Conservation (phyloP, 2,329 filamentous ascomycete genomes). For the Periglandula ipomoeae region DNA sequence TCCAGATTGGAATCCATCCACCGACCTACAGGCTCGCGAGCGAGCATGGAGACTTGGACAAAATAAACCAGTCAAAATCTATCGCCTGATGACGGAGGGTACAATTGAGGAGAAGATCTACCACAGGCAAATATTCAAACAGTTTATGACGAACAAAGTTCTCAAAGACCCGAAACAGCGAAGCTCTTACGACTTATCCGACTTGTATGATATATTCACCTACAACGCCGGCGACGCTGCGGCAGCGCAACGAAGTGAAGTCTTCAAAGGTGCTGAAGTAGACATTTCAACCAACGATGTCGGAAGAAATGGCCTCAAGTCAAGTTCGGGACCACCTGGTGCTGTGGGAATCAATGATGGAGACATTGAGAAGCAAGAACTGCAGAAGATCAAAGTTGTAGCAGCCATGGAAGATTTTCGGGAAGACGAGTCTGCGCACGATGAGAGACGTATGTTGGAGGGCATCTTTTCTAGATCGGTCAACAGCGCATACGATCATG, state of each 20-base stretch:
- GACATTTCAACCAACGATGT: conserved; percentile 14
- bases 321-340: conserved; percentile 8
- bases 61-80: conserved; percentile 90
- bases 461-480: conserved; percentile 83
- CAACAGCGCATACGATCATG: conserved; percentile 87
- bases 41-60: conserved; percentile 93
- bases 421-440: conserved; percentile 39
- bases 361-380: conserved; percentile 29
- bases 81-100: conserved; percentile 93
- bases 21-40: conserved; percentile 89
- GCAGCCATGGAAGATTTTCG: conserved; percentile 57
- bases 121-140: conserved; percentile 96
- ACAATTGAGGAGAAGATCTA: conserved; percentile 99
- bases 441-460: conserved; percentile 74
- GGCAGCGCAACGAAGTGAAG: conserved; percentile 67
- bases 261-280: conserved; percentile 85
- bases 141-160: conserved; percentile 95
- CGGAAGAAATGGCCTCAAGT: conserved; percentile 4
- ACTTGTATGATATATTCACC: conserved; percentile 86
- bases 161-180: conserved; percentile 89
- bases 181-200: conserved; percentile 80
- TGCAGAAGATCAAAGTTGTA: conserved; percentile 49
- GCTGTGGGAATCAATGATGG: conserved; percentile 6
- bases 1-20: conserved; percentile 97
- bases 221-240: conserved; percentile 43